Base-by-base conservation (phyloP, 2,329 filamentous ascomycete genomes). In the Talaromyces piceae region DNA sequence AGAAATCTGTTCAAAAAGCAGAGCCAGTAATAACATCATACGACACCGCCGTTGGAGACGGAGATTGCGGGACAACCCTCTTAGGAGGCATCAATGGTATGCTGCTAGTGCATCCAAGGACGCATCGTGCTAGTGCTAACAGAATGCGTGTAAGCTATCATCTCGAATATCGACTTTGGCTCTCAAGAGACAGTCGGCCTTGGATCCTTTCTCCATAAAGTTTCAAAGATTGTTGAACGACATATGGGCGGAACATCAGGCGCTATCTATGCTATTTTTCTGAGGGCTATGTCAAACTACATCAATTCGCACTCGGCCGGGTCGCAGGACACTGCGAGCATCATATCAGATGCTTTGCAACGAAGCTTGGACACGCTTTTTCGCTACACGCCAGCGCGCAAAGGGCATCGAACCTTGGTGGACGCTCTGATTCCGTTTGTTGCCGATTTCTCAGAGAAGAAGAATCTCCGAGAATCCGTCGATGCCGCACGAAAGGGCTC, bases 181-280 rank as follows among this genome's bases (percentile, higher is more conserved):
- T 37, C 33, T 6, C 33, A 37, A 37, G 33, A 37, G 33, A 20
- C 33, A 9, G 6, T 37, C 20, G 33, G 33, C 16, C 33, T 37
- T 3, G 33, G 33, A 4, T 13, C 33, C n/a, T 45, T 45, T 41
- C 43, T 11, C 26, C 74, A 4, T 70, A 37, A 20, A 2, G 4
- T 37, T 9, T 37, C 73, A 1, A 71, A 73, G 41, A 72, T 78
- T 1, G 77, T 84, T 9, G 81, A 84, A 60, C 73, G 71, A 9
- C 76, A 70, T 49, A 85, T 86, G 82, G 82, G 83, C 59, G 82
- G 82, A 26, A 86, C 82, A 3, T 83, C 79, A 8, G 82, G 83
- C 11, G 82, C 82, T 11, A 71, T 86, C 8, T 85, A 84, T 62
- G 58, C 51, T 25, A 55, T 58, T 27, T 58, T 57, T 52, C 43